Evolutionary conservation across 2,329 filamentous ascomycete genomes (phyloP), one percentile per base, ranked within the genome.

Genomic region (Arthrobotrys iridis): DNA sequence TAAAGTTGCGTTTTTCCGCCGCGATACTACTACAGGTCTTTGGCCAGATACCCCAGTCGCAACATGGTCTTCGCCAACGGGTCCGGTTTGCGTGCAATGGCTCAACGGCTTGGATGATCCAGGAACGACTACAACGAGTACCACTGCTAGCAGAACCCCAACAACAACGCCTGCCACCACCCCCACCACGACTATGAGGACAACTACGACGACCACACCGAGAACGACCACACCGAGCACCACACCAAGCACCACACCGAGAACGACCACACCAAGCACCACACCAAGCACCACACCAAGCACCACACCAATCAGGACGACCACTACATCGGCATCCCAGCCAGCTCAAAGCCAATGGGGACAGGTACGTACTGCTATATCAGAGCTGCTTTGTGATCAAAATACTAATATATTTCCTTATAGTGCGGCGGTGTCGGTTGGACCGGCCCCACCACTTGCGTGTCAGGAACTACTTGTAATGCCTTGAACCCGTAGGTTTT

Each of bases 1-100:
- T 33, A 86, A 86, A 33, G 87, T 92, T 0, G 87, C 86, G 3
- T 82, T 93, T 60, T 86, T 91, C 57, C 81, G 83, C 78, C 84
- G 91, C 6, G 85, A 93, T 81, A 82, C 85, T 0, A 76, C 80
- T 63, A 88, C 87, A 0, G 91, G 91, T n/a, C 46, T 74, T 30
- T 74, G 70, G 70, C 70, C 70, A 26, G 45, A 60, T 24, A 66
- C 55, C 4, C 70, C 70, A 40, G 24, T 74, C 20, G 40, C 70
- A 11, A 48, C 37, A 22, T 74, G 62, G 62, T 33, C 11, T 10
- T 62, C 70, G 6, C 62, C 70, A 6, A 46, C 26, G 3, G 55
- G 55, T 11, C 70, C 70, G 4, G 52, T 60, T 28, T 74, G 70
- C 10, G 70, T 74, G 15, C 70, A 74, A 40, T 74, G 70, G 70